Evolutionary conservation across 2,329 filamentous ascomycete genomes (phyloP), one percentile per base, ranked within the genome.

Genomic region (Hypoxylon sp.): DNA sequence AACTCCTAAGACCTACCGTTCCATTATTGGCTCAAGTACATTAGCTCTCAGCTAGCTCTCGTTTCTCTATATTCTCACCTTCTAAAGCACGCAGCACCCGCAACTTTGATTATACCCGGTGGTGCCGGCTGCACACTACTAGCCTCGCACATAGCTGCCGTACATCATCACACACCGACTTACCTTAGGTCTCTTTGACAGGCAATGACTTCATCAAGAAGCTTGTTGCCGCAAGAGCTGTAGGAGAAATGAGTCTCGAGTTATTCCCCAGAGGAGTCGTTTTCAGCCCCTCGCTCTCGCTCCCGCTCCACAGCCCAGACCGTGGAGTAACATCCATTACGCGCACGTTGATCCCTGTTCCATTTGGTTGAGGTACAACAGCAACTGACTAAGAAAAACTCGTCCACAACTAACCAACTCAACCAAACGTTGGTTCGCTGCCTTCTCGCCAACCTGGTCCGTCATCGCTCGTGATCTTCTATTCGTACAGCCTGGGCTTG

Each of bases 91-190:
- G 46, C 49, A 63, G 32, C 48, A 30, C 38, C 59, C 52, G 58
- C 63, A 56, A 41, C 50, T 50, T 62, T 41, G 58, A 68, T 68
- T 67, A 65, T 68, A 65, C 55, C 67, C 65, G 67, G 51, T 56
- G 45, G 38, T 46, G 58, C 64, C 67, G 64, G 58, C 58, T 65
- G 63, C 61, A 62, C 59, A 45, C 43, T 51, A 49, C 23, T 28
- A 51, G 9, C 52, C 57, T 61, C 60, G 52, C 60, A 36, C 52
- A 30, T 56, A 50, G 36, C 64, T 67, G 43, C 43, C 46, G 57
- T 62, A 65, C 64, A 60, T 60, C 55, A 53, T 65, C 46, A 11
- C 28, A 36, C 46, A 59, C 56, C 46, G 46, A 64, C 53, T 65
- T 41, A 46, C 14, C 43, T 50, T 32, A 11, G 32, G 52, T 60